Percentiles rank a stretch among this genome's conserved stretches.
phyloP scores from a whole-genome alignment of 768 basidiomycete species.

The Lactifluus pinguis region DNA sequence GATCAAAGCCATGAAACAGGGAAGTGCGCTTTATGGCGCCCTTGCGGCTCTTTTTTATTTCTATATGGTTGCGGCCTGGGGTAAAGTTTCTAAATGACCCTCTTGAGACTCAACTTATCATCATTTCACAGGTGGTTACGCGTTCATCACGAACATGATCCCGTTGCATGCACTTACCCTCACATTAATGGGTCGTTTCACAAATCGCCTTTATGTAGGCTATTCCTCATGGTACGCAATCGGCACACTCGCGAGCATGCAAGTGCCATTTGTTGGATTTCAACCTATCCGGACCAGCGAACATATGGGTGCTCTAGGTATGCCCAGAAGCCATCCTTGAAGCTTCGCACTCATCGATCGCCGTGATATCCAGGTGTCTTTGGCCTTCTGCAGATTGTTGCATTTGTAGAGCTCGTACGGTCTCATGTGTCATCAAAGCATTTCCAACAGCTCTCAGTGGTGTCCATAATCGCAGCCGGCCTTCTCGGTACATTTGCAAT shows the following conservation, averaged over 20 bases:
- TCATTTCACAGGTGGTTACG: conserved; percentile 70
- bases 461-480: conserved; percentile 60
- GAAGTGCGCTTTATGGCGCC: conserved; percentile 87
- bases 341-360: conserved; percentile 10
- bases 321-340: conserved; percentile 18
- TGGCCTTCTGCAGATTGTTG: conserved; percentile 91
- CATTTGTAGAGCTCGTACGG: conserved; percentile 84
- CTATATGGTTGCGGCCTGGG: conserved; percentile 99
- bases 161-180: conserved; percentile 93
- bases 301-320: conserved; percentile 97
- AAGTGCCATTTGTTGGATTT: conserved; percentile 98
- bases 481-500: conserved; percentile 65
- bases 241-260: conserved; percentile 96
- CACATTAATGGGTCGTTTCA: conserved; percentile 93
- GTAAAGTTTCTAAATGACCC: conserved; percentile 33
- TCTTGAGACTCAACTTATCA: not conserved
- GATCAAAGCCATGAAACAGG: conserved; percentile 93
- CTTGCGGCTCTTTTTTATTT: conserved; percentile 95
- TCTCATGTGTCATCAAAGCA: conserved; percentile 87
- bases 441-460: conserved; percentile 74
- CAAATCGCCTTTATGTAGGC: conserved; percentile 82
- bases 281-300: conserved; percentile 96
- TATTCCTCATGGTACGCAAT: conserved; percentile 98
- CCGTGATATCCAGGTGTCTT: conserved; percentile 61
- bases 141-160: conserved; percentile 99